These are phyloP conservation scores for Ramaria sp. DNA, from an alignment of 768 basidiomycete genomes.

Conservation along the genomic window DNA sequence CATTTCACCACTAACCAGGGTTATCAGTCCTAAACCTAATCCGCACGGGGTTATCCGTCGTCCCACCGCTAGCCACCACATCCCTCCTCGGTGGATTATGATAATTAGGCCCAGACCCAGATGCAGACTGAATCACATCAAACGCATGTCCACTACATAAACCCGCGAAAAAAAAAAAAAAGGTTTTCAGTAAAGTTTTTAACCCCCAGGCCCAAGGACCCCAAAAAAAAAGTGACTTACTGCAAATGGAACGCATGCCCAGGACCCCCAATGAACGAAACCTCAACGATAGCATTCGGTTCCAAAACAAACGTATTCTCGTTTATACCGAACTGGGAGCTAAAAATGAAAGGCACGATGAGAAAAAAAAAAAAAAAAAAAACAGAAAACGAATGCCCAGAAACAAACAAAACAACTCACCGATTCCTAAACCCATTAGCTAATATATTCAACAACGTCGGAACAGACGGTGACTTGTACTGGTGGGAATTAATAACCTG, in stretches of 20 bases:
- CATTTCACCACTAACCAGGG: constrained; percentile 34
- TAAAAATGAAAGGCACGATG: too few species aligned
- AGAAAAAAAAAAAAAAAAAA: too few species aligned
- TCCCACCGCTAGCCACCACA: constrained; percentile 14
- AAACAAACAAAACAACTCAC: too few species aligned
- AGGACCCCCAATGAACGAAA: constrained; percentile 1
- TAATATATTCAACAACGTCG: constrained; percentile 6
- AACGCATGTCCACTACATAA: constrained; percentile 18
- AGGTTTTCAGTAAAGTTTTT: neutral
- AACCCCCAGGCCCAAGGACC: neutral
- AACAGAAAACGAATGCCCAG: too few species aligned
- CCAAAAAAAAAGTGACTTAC: neutral
- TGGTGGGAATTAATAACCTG: neutral
- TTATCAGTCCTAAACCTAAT: constrained; percentile 43
- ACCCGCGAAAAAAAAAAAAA: too few species aligned
- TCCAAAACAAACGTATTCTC: constrained; percentile 4
- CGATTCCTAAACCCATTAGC: neutral
- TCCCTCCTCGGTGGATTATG: constrained; percentile 20
- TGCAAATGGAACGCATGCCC: constrained; percentile 8
- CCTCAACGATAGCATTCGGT: neutral
- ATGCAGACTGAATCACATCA: constrained; percentile 25
- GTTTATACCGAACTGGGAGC: neutral
- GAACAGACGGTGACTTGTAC: constrained; percentile 1
- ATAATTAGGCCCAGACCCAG: constrained; percentile 23
- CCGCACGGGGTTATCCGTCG: constrained; percentile 22